Conservation (phyloP, 108 stramenopile genomes). For the Pseudonitzschia multiseries region DNA sequence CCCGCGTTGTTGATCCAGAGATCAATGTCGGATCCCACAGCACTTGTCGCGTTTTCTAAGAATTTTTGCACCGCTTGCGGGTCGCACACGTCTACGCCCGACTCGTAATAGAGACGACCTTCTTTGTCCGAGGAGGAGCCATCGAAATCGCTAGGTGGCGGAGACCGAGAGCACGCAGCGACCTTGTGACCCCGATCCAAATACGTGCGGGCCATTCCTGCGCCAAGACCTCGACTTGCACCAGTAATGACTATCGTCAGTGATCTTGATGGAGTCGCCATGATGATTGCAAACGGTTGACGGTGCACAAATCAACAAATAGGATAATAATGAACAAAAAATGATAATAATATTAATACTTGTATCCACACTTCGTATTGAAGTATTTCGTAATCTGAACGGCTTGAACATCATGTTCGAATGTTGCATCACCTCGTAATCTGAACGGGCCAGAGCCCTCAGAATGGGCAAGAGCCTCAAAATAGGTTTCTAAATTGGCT, state of each 20-base stretch:
- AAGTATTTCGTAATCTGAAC: too few relatives aligned
- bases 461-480: too few relatives aligned
- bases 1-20: slow-evolving; percentile 22
- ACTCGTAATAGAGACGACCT: slow-evolving; percentile 4
- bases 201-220: slow-evolving; percentile 18
- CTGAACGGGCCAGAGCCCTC: too few relatives aligned
- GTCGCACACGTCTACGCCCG: slow-evolving; percentile 20
- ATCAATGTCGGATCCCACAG: slow-evolving; percentile 17
- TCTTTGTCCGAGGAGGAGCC: neutral
- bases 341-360: too few relatives aligned
- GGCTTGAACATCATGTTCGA: too few relatives aligned
- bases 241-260: slow-evolving; percentile 26
- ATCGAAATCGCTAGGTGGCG: neutral
- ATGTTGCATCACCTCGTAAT: too few relatives aligned
- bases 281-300: neutral
- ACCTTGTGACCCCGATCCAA: slow-evolving; percentile 17
- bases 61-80: slow-evolving; percentile 3
- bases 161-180: slow-evolving; percentile 11
- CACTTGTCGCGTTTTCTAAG: neutral
- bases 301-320: too few relatives aligned
- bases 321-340: too few relatives aligned
- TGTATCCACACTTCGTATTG: too few relatives aligned
- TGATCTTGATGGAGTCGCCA: slow-evolving; percentile 9
- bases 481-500: too few relatives aligned
- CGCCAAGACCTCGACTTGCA: slow-evolving; percentile 23